Percentiles rank a stretch among this genome's conserved stretches.
Conservation (phyloP, 371 early-diverging fungal species). For the Mucor velutinosus region DNA sequence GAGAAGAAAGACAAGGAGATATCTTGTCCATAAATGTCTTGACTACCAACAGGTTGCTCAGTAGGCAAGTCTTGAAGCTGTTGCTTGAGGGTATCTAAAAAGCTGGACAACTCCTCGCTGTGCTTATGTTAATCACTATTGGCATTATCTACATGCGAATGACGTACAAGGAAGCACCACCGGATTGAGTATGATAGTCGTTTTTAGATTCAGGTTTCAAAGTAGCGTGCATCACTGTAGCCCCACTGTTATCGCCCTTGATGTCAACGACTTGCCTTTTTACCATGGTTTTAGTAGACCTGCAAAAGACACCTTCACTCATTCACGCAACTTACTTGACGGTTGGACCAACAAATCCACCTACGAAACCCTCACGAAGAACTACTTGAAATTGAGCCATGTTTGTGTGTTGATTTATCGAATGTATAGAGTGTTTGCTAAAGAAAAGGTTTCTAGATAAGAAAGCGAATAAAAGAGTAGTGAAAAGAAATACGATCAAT, state of each 20-base stretch:
- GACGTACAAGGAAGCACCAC: conserved; percentile 37
- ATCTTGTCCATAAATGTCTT: conserved; percentile 55
- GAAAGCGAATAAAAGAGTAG: conserved; percentile 13
- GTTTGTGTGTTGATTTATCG: background rate
- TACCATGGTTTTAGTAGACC: background rate
- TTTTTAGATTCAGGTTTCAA: conserved; percentile 33
- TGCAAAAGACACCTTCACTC: background rate
- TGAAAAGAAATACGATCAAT: conserved; percentile 9
- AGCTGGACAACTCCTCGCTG: conserved; percentile 18
- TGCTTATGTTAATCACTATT: background rate
- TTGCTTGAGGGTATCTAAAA: conserved; percentile 19
- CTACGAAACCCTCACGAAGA: conserved; percentile 47
- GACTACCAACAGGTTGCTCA: conserved; percentile 47
- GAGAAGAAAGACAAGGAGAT: conserved; percentile 38
- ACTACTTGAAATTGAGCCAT: conserved; percentile 31
- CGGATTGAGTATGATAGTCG: conserved; percentile 34
- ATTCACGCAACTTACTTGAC: conserved; percentile 32
- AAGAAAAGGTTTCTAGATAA: conserved; percentile 10
- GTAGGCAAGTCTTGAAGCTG: conserved; percentile 35
- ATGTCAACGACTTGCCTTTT: conserved; percentile 44
- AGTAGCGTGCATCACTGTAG: conserved; percentile 34
- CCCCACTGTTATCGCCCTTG: conserved; percentile 36
- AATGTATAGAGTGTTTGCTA: background rate
- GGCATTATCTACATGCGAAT: background rate
- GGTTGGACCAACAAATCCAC: conserved; percentile 47